Evolutionary conservation across 2,329 filamentous ascomycete species (phyloP).

Genomic region (Fusarium falciforme): DNA sequence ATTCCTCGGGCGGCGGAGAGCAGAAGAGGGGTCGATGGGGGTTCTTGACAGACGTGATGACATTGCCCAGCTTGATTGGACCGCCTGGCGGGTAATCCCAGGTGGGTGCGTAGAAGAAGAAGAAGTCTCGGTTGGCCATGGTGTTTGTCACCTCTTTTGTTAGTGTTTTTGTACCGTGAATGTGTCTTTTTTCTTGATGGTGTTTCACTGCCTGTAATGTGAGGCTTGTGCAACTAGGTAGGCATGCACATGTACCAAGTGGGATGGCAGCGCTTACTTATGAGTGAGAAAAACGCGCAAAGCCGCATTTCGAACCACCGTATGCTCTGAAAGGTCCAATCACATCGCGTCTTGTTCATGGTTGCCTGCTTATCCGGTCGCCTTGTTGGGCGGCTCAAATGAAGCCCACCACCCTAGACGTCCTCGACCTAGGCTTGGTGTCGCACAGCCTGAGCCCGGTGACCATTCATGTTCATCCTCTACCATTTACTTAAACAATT

Average conservation of each 20-base stretch:
- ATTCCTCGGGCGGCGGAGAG: neutral
- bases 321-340: neutral
- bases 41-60: constrained; percentile 21
- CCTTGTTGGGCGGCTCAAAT: neutral
- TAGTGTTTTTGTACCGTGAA: too few relatives aligned
- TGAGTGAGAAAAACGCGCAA: neutral
- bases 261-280: neutral
- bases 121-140: constrained; percentile 12
- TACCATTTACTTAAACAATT: neutral
- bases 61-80: constrained; percentile 21
- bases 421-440: neutral
- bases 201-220: neutral
- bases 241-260: neutral
- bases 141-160: neutral
- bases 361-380: neutral
- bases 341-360: neutral
- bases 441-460: neutral
- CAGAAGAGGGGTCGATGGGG: constrained; percentile 14
- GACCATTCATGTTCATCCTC: neutral
- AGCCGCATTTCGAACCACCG: neutral
- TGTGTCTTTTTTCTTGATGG: neutral
- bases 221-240: too few relatives aligned
- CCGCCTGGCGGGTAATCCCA: constrained; percentile 1
- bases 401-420: neutral
- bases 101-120: constrained; percentile 17